Conservation (phyloP, 1,284 basidiomycete genomes). For the Ustilago hordei region DNA sequence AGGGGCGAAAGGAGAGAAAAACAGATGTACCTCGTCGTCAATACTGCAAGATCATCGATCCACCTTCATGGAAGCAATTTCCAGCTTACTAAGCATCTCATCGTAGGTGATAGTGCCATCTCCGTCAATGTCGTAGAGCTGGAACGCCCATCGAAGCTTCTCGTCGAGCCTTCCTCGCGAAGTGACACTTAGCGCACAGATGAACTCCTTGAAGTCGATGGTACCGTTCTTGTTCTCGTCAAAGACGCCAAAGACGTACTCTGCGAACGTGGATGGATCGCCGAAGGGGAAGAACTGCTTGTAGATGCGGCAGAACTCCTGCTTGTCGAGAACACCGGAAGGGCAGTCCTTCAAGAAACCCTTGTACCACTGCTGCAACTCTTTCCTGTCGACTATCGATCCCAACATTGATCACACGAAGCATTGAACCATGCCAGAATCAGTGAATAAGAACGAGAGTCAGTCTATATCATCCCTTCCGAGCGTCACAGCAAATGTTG, state of each 20-base stretch:
- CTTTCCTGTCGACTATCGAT: slow-evolving; percentile 93
- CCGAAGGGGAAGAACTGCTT: slow-evolving; percentile 99
- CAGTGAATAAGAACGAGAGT: slow-evolving; percentile 12
- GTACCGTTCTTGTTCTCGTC: slow-evolving; percentile 69
- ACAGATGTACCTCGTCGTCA: neutral
- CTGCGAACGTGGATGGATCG: slow-evolving; percentile 94
- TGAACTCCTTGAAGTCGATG: slow-evolving; percentile 80
- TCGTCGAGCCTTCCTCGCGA: slow-evolving; percentile 93
- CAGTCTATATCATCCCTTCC: slow-evolving; percentile 3
- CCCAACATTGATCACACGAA: neutral
- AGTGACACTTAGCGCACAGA: slow-evolving; percentile 95
- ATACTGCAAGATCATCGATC: neutral
- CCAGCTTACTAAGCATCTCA: slow-evolving; percentile 79
- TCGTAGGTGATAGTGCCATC: slow-evolving; percentile 72
- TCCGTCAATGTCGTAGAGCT: slow-evolving; percentile 96
- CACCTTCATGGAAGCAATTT: neutral
- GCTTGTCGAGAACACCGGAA: slow-evolving; percentile 93
- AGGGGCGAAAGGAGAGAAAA: neutral
- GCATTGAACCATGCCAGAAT: neutral
- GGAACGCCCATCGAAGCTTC: slow-evolving; percentile 99
- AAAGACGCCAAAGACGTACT: slow-evolving; percentile 91
- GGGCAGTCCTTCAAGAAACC: slow-evolving; percentile 99
- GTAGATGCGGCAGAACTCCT: slow-evolving; percentile 97
- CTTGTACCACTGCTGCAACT: slow-evolving; percentile 99
- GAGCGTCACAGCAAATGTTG: neutral